Base-by-base conservation (phyloP, 192 early-diverging fungal genomes). In the Phycomyces nitens region DNA sequence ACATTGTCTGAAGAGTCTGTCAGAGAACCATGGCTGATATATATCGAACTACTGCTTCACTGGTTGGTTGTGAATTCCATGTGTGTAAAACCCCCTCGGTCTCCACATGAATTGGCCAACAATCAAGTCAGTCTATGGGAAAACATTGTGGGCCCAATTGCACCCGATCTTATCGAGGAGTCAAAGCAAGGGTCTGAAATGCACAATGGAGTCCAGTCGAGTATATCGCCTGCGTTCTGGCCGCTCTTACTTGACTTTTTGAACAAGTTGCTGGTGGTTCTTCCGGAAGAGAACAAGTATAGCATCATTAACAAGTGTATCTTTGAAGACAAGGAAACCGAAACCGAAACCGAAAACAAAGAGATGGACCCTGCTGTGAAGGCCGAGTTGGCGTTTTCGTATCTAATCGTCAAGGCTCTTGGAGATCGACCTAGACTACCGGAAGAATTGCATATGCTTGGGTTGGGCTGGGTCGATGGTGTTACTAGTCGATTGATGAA, bases 401-500 rank as follows among this genome's bases (percentile, higher is more conserved):
- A 34, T 3, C 23, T 20, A 8, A 50, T 72, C 21, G 14, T 52
- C 4, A 57, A n/a, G 7, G 5, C 60, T 6, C 15, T 62, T 18
- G 59, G 58, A 3, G 15, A 12, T 4, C n/a, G 27, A 10, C 83
- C 83, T 20, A 58, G 66, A 6, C 60, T 82, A 29, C 74, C 75
- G 0, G 77, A 82, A 56, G 83, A 84, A 49, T 66, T 73, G 47
- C 74, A 80, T 38, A 49, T 84, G 40, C 73, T 77, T 27, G 83
- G 83, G 1, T 57, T 80, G 5, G 80, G 75, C 0, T 84, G 80
- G 80, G 40, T 82, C 7, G 73, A 75, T 40, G 66, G 68, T 20
- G 41, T 64, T 14, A 44, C 53, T 18, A 40, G 64, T 22, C 53
- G 64, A 42, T 18, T 63, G 6, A 10, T 63, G 16, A 63, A 63